phyloP scores from a whole-genome alignment of 2,329 filamentous ascomycete genomes.

The Plectosphaerella cucumerina region DNA sequence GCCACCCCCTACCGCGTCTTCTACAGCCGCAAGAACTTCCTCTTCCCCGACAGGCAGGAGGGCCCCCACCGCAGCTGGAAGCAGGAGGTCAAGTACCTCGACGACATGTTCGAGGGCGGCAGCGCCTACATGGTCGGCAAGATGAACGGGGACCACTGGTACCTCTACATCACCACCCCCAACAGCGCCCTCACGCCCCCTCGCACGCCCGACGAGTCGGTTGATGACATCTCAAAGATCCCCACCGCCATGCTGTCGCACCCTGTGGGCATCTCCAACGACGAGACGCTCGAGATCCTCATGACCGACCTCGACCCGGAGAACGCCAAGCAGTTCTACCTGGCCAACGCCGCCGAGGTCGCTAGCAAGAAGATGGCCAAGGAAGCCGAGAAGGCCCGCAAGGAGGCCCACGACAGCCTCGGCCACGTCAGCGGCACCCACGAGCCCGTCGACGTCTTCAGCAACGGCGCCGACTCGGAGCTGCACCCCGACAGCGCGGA shows the following conservation, averaged over 20 bases:
- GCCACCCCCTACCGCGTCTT: slow-evolving; percentile 94
- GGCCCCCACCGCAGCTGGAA: slow-evolving; percentile 97
- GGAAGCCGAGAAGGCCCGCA: slow-evolving; percentile 59
- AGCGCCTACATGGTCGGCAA: slow-evolving; percentile 99
- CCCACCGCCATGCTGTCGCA: slow-evolving; percentile 39
- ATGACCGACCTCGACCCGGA: slow-evolving; percentile 69
- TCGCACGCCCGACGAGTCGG: slow-evolving; percentile 58
- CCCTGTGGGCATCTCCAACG: slow-evolving; percentile 42
- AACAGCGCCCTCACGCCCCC: slow-evolving; percentile 77
- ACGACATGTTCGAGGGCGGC: slow-evolving; percentile 85
- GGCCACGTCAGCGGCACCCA: slow-evolving; percentile 55
- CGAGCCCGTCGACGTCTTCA: slow-evolving; percentile 74
- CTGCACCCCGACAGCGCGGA: slow-evolving; percentile 49
- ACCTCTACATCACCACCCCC: slow-evolving; percentile 91
- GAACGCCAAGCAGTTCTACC: slow-evolving; percentile 67
- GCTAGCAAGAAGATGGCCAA: slow-evolving; percentile 75
- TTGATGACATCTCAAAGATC: slow-evolving; percentile 43
- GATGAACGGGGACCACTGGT: slow-evolving; percentile 99
- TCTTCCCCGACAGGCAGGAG: slow-evolving; percentile 90
- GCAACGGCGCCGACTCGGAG: slow-evolving; percentile 54
- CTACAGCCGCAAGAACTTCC: slow-evolving; percentile 97
- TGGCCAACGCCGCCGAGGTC: slow-evolving; percentile 76
- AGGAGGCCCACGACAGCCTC: slow-evolving; percentile 54
- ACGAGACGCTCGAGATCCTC: slow-evolving; percentile 73
- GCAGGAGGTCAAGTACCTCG: slow-evolving; percentile 88